Conservation (phyloP, 1,139 yeast genomes). For the Pneumocystis carinii region DNA sequence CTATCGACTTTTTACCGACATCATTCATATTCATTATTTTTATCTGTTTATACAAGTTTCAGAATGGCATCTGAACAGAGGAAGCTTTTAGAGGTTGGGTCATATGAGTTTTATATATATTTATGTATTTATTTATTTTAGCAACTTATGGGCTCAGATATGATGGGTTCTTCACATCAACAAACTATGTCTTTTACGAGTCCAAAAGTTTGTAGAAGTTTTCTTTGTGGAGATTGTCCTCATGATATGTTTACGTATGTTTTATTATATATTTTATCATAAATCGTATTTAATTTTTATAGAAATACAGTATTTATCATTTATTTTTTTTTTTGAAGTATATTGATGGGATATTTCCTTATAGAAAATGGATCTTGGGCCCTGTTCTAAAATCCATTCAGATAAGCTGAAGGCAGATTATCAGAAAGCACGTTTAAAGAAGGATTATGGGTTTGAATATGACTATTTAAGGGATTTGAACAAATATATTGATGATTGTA, state of each 20-base stretch:
- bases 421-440: conserved; percentile 38
- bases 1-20: not conserved
- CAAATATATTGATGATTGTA: conserved; percentile 48
- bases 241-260: conserved; percentile 73
- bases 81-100: conserved; percentile 39
- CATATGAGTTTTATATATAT: not conserved
- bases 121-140: conserved; percentile 2
- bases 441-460: conserved; percentile 43
- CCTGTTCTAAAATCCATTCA: conserved; percentile 61
- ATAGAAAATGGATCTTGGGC: conserved; percentile 59
- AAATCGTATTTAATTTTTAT: not conserved
- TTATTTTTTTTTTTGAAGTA: not conserved
- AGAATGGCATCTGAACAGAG: conserved; percentile 55
- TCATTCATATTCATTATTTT: not conserved
- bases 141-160: conserved; percentile 61
- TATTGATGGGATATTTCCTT: not conserved
- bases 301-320: not conserved
- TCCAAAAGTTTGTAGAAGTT: conserved; percentile 61
- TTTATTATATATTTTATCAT: not conserved
- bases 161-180: conserved; percentile 27
- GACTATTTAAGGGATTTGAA: conserved; percentile 39
- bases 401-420: conserved; percentile 67
- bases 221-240: conserved; percentile 77
- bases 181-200: conserved; percentile 35
- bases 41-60: not conserved